Conservation (phyloP, 371 early-diverging fungal species). For the Rhizopus arrhizus region DNA sequence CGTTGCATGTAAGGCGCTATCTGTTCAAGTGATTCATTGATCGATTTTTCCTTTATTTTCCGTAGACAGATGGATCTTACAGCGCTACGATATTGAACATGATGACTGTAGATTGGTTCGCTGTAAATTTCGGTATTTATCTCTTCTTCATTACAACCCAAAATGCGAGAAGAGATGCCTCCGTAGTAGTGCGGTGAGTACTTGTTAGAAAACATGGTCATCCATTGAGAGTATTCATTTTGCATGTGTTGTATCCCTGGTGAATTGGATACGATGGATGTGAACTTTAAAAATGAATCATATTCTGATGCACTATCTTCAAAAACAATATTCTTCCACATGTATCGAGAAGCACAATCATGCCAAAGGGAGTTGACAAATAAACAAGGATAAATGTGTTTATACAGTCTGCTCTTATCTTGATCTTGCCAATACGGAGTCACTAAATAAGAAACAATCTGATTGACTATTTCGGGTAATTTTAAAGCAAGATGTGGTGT, state of each 20-base stretch:
- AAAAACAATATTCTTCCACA: conserved; percentile 35
- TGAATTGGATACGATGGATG: conserved; percentile 6
- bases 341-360: conserved; percentile 29
- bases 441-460: conserved; percentile 19
- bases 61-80: conserved; percentile 41
- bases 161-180: background rate
- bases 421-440: conserved; percentile 6
- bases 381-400: conserved; percentile 27
- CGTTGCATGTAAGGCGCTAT: conserved; percentile 22
- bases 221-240: background rate
- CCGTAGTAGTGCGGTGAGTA: background rate
- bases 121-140: background rate
- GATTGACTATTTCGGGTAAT: conserved; percentile 30
- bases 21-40: conserved; percentile 35
- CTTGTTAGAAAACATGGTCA: conserved; percentile 6
- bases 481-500: conserved; percentile 1
- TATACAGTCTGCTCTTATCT: conserved; percentile 10
- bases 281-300: conserved; percentile 29
- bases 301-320: conserved; percentile 31
- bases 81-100: conserved; percentile 25
- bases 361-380: conserved; percentile 35
- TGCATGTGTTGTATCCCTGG: background rate
- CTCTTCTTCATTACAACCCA: background rate
- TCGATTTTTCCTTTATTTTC: conserved; percentile 43
- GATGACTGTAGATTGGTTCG: conserved; percentile 5